Evolutionary conservation across 164 flowering plant species (phyloP), one percentile per base, ranked within the genome.

Genomic region (Akebia trifoliata): DNA sequence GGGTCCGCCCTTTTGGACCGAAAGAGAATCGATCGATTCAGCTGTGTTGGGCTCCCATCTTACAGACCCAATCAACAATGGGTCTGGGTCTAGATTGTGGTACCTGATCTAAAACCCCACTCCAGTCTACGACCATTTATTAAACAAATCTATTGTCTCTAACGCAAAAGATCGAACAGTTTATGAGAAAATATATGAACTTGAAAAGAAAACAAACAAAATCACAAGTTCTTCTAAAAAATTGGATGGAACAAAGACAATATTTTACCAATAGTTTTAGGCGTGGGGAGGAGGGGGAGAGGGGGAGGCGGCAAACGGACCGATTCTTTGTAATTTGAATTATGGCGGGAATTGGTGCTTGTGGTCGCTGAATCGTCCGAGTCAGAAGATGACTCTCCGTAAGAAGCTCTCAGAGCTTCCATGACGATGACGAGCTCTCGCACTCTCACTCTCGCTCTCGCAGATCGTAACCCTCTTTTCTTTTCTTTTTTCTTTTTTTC

Each of bases 371-470:
- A 62, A 6, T 68, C 73, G 10, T 82, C 95, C 0, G 81, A 73
- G 34, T 78, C 85, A 1, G 86, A 78, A 1, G 74, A 67, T 1
- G 71, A 26, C 50, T 58, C 81, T 1, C 79, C 87, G 54, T 87
- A 87, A 0, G 81, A 66, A 11, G 87, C 81, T 58, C 22, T 70
- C 56, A 85, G 70, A 3, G 95, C 91, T 1, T 87, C 95, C 87
- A 87, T 85, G 17, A 4, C 17, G 42, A 38, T 18, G 42, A n/a
- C 3, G n/a, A 38, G 0, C 42, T 6, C 39, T n/a, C 15, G 40
- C 40, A 37, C 3, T 37, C 15, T 14, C 40, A 4, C 11, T 11
- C 20, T 17, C 50, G 6, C 25, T n/a, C 25, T 46, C 22, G 22
- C 50, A 14, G 10, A 12, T n/a, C 22, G 28, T 29, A 8, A 6